phyloP scores from a whole-genome alignment of 306 rosid species.

The Prunus mira region DNA sequence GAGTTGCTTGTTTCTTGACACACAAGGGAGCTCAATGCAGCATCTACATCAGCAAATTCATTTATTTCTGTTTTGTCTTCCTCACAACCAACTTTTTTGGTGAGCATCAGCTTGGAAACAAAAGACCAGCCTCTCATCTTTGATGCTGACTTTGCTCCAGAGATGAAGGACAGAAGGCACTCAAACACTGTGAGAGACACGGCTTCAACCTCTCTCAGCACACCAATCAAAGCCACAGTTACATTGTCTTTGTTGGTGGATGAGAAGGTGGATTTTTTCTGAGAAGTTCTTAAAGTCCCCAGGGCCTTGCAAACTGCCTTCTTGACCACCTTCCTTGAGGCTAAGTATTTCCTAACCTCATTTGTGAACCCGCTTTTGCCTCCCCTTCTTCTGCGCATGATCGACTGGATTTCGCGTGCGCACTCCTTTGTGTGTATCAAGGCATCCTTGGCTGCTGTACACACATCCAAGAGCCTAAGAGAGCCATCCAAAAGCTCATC shows the following conservation, averaged over 20 bases:
- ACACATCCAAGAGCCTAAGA: conserved; percentile 39
- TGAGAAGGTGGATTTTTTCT: conserved; percentile 11
- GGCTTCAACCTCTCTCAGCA: conserved; percentile 37
- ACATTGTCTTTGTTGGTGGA: conserved; percentile 21
- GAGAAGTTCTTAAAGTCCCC: conserved; percentile 20
- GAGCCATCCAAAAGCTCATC: conserved; percentile 49
- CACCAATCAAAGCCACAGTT: conserved; percentile 20
- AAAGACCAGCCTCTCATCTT: conserved; percentile 37
- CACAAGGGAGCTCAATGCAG: conserved; percentile 12
- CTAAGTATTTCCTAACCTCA: conserved; percentile 42
- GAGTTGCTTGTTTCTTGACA: conserved; percentile 26
- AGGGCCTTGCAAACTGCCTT: conserved; percentile 41
- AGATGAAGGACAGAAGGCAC: conserved; percentile 38
- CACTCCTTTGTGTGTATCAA: conserved; percentile 52
- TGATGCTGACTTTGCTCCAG: conserved; percentile 27
- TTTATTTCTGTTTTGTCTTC: conserved; percentile 22
- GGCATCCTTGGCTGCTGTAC: conserved; percentile 48
- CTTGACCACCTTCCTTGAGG: conserved; percentile 48
- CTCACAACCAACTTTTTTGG: conserved; percentile 28
- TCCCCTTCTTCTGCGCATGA: conserved; percentile 41
- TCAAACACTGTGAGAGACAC: conserved; percentile 31
- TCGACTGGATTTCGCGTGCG: conserved; percentile 43
- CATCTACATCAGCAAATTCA: conserved; percentile 42
- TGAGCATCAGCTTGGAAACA: conserved; percentile 36
- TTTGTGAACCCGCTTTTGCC: conserved; percentile 21